phyloP scores from a whole-genome alignment of 495 filamentous ascomycete species.

The Tuber calosporum region DNA sequence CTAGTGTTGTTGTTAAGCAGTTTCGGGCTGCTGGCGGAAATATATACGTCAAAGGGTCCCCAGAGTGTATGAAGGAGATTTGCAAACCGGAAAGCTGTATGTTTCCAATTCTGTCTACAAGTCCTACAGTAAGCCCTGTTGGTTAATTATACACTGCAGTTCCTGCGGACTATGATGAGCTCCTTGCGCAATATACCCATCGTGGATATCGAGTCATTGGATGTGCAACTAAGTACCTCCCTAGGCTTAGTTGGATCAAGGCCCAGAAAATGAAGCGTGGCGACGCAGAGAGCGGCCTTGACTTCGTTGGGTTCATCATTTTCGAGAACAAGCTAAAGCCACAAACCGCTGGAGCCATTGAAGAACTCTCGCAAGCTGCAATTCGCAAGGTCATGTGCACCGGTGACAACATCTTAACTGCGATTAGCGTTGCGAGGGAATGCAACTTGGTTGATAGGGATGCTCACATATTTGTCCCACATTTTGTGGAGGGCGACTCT shows the following conservation, averaged over 20 bases:
- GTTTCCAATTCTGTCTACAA: slow-evolving; percentile 39
- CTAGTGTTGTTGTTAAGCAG: slow-evolving; percentile 83
- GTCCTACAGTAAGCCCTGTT: neutral
- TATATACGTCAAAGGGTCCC: slow-evolving; percentile 93
- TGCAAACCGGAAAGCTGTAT: slow-evolving; percentile 71
- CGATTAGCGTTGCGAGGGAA: slow-evolving; percentile 91
- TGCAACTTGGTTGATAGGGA: slow-evolving; percentile 72
- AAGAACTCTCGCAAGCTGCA: slow-evolving; percentile 73
- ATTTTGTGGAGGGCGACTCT: slow-evolving; percentile 67
- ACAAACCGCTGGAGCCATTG: slow-evolving; percentile 65
- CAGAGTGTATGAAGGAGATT: slow-evolving; percentile 91
- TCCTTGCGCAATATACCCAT: slow-evolving; percentile 82
- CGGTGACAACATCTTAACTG: slow-evolving; percentile 96
- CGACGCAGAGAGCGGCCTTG: slow-evolving; percentile 72
- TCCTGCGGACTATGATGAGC: slow-evolving; percentile 80
- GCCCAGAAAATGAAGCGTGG: slow-evolving; percentile 83
- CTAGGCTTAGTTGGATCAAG: slow-evolving; percentile 82
- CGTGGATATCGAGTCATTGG: slow-evolving; percentile 96
- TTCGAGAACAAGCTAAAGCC: slow-evolving; percentile 98
- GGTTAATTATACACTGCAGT: slow-evolving; percentile 49
- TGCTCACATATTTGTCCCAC: slow-evolving; percentile 85
- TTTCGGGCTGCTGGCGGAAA: slow-evolving; percentile 72
- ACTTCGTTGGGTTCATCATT: slow-evolving; percentile 91
- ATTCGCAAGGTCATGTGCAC: slow-evolving; percentile 96
- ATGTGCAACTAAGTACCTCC: slow-evolving; percentile 81